Evolutionary conservation across 2,329 filamentous ascomycete genomes (phyloP), one percentile per base, ranked within the genome.

Genomic region (Colletotrichum sp.): DNA sequence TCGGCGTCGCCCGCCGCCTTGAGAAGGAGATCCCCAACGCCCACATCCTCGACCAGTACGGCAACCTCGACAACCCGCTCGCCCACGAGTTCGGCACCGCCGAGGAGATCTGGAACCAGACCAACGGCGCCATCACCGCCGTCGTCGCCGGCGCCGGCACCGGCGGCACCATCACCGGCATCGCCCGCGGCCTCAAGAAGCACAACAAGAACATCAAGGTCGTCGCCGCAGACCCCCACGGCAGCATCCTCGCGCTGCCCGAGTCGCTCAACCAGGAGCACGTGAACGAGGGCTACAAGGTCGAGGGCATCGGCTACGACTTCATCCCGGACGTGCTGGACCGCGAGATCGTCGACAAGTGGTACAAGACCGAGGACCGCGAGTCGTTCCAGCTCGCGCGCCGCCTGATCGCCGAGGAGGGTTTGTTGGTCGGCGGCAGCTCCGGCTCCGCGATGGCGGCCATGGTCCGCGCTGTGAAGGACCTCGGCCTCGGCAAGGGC

Each of bases 221-320:
- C 77, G 92, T 99, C 71, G 96, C 95, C 5, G 97, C 96, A 7
- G 97, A 99, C 85, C 97, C 97, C 0, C 92, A 96, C 66, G 97
- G 97, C 68, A 98, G 95, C 74, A 96, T 99, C 79, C 90, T 99
- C 65, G 97, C 97, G 12, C 82, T 98, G 36, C 97, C 97, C 3
- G 92, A 94, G 79, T 81, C 85, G 8, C 87, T 99, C 79, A 99
- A 99, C 84, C 89, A 95, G 64, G 93, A 95, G 78, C 92, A 93
- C 82, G 90, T 91, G 76, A 96, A 98, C 82, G 93, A 95, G 84
- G 89, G 93, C 2, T 99, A 99, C 89, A 99, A 99, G 88, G 97
- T 99, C 1, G 97, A 99, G 87, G 97, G 97, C 58, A 99, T 99
- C 81, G 97, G 97, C 24, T 99, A 99, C 84, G 97, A 99, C 84